Evolutionary conservation across 1,284 basidiomycete genomes (phyloP).

Genomic region (Boletus smithii): DNA sequence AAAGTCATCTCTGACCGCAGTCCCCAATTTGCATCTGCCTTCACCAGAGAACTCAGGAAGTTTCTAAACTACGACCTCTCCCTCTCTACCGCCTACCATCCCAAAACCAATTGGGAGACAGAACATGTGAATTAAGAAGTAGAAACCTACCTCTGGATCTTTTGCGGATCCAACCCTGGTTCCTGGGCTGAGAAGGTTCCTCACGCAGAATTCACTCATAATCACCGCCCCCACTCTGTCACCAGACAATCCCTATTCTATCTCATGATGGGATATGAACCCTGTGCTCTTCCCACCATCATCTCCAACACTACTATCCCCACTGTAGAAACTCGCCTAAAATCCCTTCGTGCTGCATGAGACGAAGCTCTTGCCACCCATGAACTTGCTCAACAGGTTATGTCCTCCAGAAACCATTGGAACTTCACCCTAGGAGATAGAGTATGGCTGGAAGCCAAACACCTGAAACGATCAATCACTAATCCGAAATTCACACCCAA

Average conservation of each 20-base stretch:
- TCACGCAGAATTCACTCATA: not conserved
- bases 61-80: not conserved
- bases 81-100: constrained; percentile 1
- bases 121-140: constrained; percentile 8
- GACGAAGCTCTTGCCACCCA: too few species aligned
- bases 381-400: too few species aligned
- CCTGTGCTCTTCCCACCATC: not conserved
- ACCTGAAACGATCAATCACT: not conserved
- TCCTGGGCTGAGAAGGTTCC: not conserved
- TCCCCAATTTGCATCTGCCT: too few species aligned
- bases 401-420: too few species aligned
- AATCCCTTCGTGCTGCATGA: not conserved
- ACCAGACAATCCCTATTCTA: not conserved
- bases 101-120: not conserved
- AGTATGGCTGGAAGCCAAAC: not conserved
- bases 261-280: not conserved
- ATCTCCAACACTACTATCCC: not conserved
- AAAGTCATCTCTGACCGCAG: too few species aligned
- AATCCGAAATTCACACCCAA: not conserved
- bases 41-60: too few species aligned
- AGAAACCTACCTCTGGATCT: constrained; percentile 4
- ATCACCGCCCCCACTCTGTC: not conserved
- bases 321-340: not conserved
- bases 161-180: not conserved
- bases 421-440: not conserved